Base-by-base conservation (phyloP, 495 filamentous ascomycete genomes). In the Penicillium coprophilum region DNA sequence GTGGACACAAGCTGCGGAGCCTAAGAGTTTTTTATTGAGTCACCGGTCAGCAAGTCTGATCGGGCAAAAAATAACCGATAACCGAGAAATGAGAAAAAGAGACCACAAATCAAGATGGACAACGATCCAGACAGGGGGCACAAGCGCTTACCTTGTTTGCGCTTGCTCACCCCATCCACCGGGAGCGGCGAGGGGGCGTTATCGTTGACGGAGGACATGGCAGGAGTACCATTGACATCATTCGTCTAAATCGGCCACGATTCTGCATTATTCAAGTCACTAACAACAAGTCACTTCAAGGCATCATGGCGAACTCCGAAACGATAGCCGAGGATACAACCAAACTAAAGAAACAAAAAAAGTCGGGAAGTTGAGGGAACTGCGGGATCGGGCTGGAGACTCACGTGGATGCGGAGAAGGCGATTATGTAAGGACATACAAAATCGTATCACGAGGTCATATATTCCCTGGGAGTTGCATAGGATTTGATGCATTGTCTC, bases 1-100 rank as follows among this genome's bases (percentile, higher is more conserved):
- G 56, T 79, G 76, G 31, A 77, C 62, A 46, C 76, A 79, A 44
- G 76, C 76, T 7, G 74, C 74, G 8, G 72, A 70, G 55, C 72
- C 74, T 77, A 63, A 47, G 31, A 60, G 30, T 55, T 56, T 27
- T 63, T 53, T n/a, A n/a, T 63, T 46, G 52, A 64, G 55, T 57
- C 58, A 60, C 51, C 43, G 24, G 46, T 66, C 38, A 68, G 60
- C 53, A 11, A 53, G 32, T 6, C 11, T 31, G 15, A 38, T 51
- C 6, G 38, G 19, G 50, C 10, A 19, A 39, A 41, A 27, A 23
- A 23, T 38, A 36, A 20, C 30, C 32, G 45, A 41, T 21, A 20
- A 17, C 15, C 34, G 34, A n/a, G 15, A 38, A 17, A 27, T 0
- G 30, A 40, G 27, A 28, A 12, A 41, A 32, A 30, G 31, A 23